Evolutionary conservation across 1,139 yeast species (phyloP), one percentile per base, ranked within the genome.

Genomic region (Wickerhamiella infanticola): DNA sequence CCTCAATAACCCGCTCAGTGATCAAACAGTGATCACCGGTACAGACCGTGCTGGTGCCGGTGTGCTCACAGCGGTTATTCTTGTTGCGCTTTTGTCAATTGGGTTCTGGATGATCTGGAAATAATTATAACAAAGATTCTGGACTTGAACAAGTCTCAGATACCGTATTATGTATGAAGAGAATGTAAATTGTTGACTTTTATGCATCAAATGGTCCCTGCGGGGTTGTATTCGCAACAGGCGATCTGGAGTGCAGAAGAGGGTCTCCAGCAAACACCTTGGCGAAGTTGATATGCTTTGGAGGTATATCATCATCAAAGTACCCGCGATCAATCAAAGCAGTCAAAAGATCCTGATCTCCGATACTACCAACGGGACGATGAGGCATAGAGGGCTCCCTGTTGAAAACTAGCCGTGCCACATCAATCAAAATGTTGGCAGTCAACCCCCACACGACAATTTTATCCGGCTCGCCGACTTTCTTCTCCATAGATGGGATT

Each of bases 31-130:
- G 40, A 95, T 85, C 58, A 74, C 67, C 50, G 94, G 88, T 1
- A 95, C 95, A 42, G 95, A 85, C 59, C 72, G 66, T 50, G 95
- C 93, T 0, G 96, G 95, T 49, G 96, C 96, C 0, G 85, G 88
- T 39, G 74, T 86, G 44, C 75, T 86, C 48, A 88, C 96, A 2
- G 83, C 81, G 5, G 62, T 85, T 35, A 67, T 84, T 45, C 81
- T 86, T 48, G 71, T 75, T 2, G 70, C 80, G 3, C 66, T 84
- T 42, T 64, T 82, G 37, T 82, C 75, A 3, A 66, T 80, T 35
- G 79, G 80, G 39, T 70, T 77, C 40, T 88, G 96, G 96, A 71
- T 85, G 63, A 64, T 84, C 61, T 37, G 41, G 41, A 27, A 29
- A 18, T 39, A 47, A 23, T 37, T 47, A n/a, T 31, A 8, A 9